Percentiles rank a stretch among this genome's conserved stretches.
Evolutionary conservation across 371 early-diverging fungal species (phyloP).

Genomic region (Lichtheimia hyalospora): DNA sequence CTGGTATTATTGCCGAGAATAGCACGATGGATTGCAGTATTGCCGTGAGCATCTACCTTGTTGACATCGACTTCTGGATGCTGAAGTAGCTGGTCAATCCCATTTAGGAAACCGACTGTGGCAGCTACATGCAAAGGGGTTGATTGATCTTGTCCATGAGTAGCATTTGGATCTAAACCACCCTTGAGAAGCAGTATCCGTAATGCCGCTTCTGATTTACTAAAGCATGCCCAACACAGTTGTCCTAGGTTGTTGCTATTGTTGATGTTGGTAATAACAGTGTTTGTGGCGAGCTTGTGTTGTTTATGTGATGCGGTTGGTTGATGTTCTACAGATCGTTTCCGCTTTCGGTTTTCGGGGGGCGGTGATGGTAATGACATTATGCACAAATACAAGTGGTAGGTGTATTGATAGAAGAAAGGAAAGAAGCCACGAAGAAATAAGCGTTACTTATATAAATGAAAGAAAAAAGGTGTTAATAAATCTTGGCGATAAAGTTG

Average conservation of each 20-base stretch:
- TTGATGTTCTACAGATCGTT: conserved; percentile 23
- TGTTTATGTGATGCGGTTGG: conserved; percentile 17
- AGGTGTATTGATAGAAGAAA: neutral
- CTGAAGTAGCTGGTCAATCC: conserved; percentile 24
- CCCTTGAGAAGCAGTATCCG: conserved; percentile 19
- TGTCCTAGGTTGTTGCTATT: conserved; percentile 24
- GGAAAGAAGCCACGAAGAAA: neutral
- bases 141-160: conserved; percentile 27
- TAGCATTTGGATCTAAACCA: conserved; percentile 30
- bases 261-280: conserved; percentile 25
- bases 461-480: neutral
- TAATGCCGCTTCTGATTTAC: conserved; percentile 27
- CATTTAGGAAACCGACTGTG: conserved; percentile 27
- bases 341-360: conserved; percentile 21
- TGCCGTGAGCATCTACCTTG: conserved; percentile 18
- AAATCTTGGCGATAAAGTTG: conserved; percentile 1
- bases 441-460: neutral
- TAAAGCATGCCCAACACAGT: conserved; percentile 37
- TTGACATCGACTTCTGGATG: conserved; percentile 26
- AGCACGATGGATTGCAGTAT: conserved; percentile 38
- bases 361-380: conserved; percentile 28
- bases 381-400: neutral
- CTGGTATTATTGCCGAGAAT: conserved; percentile 26
- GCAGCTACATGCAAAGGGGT: conserved; percentile 45
- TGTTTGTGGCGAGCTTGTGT: conserved; percentile 15